A percentile compares a stretch with the other conserved stretches of the same genome.
Evolutionary conservation across 2,329 filamentous ascomycete species (phyloP).

Genomic region (Trichoderma pleuroti): DNA sequence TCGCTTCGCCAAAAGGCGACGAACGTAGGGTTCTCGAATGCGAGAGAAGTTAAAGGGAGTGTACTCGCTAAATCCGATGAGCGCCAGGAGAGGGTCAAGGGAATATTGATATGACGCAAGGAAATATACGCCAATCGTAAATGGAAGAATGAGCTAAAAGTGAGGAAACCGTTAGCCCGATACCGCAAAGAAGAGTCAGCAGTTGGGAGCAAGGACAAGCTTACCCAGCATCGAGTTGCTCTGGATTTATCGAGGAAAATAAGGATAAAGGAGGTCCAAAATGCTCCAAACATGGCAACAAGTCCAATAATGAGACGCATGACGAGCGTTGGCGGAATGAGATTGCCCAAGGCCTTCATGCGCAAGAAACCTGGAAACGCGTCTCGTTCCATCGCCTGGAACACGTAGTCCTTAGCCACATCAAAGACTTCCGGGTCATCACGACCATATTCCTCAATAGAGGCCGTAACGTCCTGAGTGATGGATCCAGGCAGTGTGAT

Average conservation of each 20-base stretch:
- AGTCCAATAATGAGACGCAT: conserved; percentile 82
- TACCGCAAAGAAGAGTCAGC: conserved; percentile 18
- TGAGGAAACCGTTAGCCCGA: conserved; percentile 22
- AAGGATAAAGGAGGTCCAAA: conserved; percentile 91
- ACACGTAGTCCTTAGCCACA: conserved; percentile 96
- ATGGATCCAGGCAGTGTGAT: conserved; percentile 90
- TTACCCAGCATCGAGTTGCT: conserved; percentile 77
- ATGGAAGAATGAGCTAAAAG: conserved; percentile 69
- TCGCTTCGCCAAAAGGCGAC: conserved; percentile 77
- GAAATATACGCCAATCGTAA: conserved; percentile 85
- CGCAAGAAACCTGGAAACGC: conserved; percentile 96
- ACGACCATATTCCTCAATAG: conserved; percentile 85
- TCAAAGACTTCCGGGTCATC: conserved; percentile 98
- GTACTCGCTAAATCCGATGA: conserved; percentile 91
- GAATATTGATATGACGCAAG: conserved; percentile 92
- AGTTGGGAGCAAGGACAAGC: conserved; percentile 33
- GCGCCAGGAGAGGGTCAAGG: conserved; percentile 84
- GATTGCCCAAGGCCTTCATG: conserved; percentile 91
- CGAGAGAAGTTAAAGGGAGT: conserved; percentile 88
- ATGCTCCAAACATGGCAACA: conserved; percentile 77
- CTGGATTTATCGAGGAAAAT: conserved; percentile 83
- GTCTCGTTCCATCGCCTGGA: conserved; percentile 98
- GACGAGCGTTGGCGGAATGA: conserved; percentile 87
- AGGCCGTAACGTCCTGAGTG: conserved; percentile 76
- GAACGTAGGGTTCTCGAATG: conserved; percentile 87